Conservation (phyloP, 306 rosid species). For the Dryas drummondii region DNA sequence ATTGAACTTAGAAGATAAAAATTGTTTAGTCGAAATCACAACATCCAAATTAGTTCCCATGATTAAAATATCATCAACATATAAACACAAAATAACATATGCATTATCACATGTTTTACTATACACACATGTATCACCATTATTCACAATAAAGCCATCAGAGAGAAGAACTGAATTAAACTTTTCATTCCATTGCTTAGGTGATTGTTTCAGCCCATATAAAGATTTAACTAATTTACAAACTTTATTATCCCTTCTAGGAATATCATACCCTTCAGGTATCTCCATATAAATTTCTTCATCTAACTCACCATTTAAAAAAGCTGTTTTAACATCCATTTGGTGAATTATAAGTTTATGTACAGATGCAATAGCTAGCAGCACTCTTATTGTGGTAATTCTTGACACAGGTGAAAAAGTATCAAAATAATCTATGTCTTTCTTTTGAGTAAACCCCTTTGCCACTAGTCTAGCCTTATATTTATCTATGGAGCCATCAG, state of each 20-base stretch:
- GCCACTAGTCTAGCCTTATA: not conserved
- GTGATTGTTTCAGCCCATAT: not conserved
- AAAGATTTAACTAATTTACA: not conserved
- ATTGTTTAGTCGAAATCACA: too few relatives aligned
- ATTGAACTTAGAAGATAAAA: too few relatives aligned
- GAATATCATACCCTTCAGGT: not conserved
- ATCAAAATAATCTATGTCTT: not conserved
- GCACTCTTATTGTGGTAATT: not conserved
- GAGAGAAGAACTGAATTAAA: not conserved
- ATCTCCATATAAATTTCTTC: not conserved
- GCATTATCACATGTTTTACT: too few relatives aligned
- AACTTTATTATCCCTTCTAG: not conserved
- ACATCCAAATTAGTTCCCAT: too few relatives aligned
- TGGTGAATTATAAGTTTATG: not conserved
- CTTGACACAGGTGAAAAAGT: not conserved
- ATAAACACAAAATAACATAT: too few relatives aligned
- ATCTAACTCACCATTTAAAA: not conserved
- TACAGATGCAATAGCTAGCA: not conserved
- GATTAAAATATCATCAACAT: too few relatives aligned
- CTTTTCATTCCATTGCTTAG: not conserved
- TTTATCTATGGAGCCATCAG: not conserved
- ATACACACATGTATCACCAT: not conserved
- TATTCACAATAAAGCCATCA: not conserved
- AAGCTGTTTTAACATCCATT: not conserved
- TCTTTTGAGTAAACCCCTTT: not conserved